phyloP scores from a whole-genome alignment of 2,329 filamentous ascomycete species.

The Setomelanomma holmii region DNA sequence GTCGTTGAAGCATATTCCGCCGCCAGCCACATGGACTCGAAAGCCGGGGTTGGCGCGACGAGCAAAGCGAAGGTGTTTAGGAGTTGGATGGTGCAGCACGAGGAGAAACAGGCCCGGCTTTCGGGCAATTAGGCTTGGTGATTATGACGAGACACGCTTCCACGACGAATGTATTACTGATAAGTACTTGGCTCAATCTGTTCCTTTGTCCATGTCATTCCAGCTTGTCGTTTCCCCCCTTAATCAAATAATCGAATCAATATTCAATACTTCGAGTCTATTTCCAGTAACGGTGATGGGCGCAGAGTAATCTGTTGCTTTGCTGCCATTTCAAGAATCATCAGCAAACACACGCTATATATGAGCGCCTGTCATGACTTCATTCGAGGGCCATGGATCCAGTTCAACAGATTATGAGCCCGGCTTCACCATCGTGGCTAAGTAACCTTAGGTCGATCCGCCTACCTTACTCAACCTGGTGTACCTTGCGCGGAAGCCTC shows the following conservation, averaged over 20 bases:
- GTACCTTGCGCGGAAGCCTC: too few relatives aligned
- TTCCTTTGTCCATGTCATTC: background rate
- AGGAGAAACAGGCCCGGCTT: background rate
- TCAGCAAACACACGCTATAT: too few relatives aligned
- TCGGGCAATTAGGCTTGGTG: background rate
- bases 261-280: background rate
- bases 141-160: background rate
- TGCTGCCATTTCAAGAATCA: too few relatives aligned
- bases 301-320: too few relatives aligned
- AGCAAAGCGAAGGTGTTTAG: slow-evolving; percentile 36
- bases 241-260: background rate
- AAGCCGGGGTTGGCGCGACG: slow-evolving; percentile 18
- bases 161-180: background rate
- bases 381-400: too few relatives aligned
- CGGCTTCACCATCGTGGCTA: too few relatives aligned
- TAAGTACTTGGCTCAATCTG: background rate
- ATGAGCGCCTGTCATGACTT: too few relatives aligned
- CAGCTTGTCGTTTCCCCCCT: background rate
- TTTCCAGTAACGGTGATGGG: too few relatives aligned
- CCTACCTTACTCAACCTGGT: too few relatives aligned
- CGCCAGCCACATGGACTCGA: slow-evolving; percentile 33
- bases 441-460: too few relatives aligned
- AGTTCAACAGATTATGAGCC: too few relatives aligned
- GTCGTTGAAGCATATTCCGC: slow-evolving; percentile 40
- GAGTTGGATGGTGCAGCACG: slow-evolving; percentile 25